Conservation (phyloP, 2,329 filamentous ascomycete genomes). For the Verticillium albo-atrum region DNA sequence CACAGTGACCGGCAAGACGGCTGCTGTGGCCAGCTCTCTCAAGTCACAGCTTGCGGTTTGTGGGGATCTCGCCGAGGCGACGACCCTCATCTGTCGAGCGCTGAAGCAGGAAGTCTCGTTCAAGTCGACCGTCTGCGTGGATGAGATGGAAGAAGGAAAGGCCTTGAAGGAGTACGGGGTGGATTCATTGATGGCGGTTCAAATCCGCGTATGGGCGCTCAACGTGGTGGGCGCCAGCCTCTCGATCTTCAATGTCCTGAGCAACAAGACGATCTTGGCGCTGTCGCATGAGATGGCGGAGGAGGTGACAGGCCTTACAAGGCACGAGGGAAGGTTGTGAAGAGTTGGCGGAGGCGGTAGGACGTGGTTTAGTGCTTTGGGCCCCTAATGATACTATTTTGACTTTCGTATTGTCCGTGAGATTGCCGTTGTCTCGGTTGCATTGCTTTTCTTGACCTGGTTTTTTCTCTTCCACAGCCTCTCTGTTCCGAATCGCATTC, state of each 20-base stretch:
- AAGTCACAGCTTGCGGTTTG: slow-evolving; percentile 27
- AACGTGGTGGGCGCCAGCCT: slow-evolving; percentile 38
- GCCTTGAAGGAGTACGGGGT: slow-evolving; percentile 43
- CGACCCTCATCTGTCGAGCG: slow-evolving; percentile 28
- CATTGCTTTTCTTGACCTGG: too few relatives aligned
- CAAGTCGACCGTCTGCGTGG: slow-evolving; percentile 21
- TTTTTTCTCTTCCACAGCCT: too few relatives aligned
- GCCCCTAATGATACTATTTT: too few relatives aligned
- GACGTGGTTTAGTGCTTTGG: not conserved
- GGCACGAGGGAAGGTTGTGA: not conserved
- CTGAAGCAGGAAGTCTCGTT: slow-evolving; percentile 33
- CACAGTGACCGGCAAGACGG: slow-evolving; percentile 1
- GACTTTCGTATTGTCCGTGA: too few relatives aligned
- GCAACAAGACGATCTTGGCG: slow-evolving; percentile 33
- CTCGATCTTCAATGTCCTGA: slow-evolving; percentile 43
- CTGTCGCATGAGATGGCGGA: slow-evolving; percentile 30
- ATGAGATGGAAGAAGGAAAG: slow-evolving; percentile 37
- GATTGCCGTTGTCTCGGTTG: too few relatives aligned
- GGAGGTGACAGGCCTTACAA: slow-evolving; percentile 10
- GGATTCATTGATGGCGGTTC: slow-evolving; percentile 49
- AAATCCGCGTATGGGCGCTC: slow-evolving; percentile 45
- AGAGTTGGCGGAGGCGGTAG: not conserved
- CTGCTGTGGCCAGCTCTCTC: slow-evolving; percentile 20
- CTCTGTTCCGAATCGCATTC: too few relatives aligned
- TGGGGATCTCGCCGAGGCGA: slow-evolving; percentile 21